Conservation (phyloP, 148 eudicot genomes). For the Chenopodium quinoa region DNA sequence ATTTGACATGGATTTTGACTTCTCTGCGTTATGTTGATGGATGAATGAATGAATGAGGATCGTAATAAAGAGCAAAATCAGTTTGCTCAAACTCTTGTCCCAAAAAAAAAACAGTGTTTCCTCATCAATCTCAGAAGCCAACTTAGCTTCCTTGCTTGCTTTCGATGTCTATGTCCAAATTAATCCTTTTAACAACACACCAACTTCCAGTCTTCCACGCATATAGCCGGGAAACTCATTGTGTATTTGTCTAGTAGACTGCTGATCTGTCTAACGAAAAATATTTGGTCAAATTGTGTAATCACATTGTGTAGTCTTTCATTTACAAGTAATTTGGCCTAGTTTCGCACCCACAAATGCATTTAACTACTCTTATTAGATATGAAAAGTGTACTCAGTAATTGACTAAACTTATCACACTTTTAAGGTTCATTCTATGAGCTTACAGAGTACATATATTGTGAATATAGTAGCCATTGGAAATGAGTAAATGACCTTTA, state of each 20-base stretch:
- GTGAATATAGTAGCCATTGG: neutral
- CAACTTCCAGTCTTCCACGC: neutral
- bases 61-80: neutral
- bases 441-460: too few relatives aligned
- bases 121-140: neutral
- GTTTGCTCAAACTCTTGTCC: too few relatives aligned
- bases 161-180: too few relatives aligned
- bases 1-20: neutral
- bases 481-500: neutral
- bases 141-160: neutral
- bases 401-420: too few relatives aligned
- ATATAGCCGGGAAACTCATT: neutral
- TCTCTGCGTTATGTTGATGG: neutral
- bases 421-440: too few relatives aligned
- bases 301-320: neutral
- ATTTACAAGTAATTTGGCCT: too few relatives aligned
- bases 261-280: too few relatives aligned
- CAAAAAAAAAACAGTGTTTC: neutral
- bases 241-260: too few relatives aligned
- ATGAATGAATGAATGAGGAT: neutral
- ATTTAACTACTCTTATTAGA: too few relatives aligned
- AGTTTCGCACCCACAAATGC: neutral
- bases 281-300: neutral
- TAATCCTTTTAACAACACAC: too few relatives aligned
- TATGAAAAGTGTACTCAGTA: too few relatives aligned